A percentile compares a stretch with the other conserved stretches of the same genome.
Evolutionary conservation across 768 basidiomycete species (phyloP).

Genomic region (Boletus patriciae): DNA sequence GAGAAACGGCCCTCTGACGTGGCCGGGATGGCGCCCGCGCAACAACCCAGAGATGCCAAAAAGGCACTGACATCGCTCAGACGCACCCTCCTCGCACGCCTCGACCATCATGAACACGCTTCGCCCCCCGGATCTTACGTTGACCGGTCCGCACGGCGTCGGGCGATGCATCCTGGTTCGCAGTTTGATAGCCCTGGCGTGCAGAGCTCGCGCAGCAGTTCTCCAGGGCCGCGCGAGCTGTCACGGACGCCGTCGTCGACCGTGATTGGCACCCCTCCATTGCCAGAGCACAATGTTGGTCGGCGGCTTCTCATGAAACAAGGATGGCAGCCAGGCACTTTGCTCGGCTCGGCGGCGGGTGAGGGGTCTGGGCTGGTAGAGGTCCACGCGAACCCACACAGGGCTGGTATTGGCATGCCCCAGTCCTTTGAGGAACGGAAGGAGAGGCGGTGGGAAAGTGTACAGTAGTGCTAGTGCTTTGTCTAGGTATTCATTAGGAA

Average conservation of each 20-base stretch:
- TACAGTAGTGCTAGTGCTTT: slow-evolving; percentile 8
- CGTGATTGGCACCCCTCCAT: slow-evolving; percentile 36
- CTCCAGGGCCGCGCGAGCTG: slow-evolving; percentile 19
- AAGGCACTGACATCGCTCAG: slow-evolving; percentile 66
- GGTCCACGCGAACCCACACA: slow-evolving; percentile 40
- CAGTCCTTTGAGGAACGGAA: slow-evolving; percentile 34
- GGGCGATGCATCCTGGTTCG: slow-evolving; percentile 55
- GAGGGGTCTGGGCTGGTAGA: slow-evolving; percentile 44
- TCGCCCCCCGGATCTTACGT: slow-evolving; percentile 41
- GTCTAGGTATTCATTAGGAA: neutral
- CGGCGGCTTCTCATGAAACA: slow-evolving; percentile 68
- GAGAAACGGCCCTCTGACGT: slow-evolving; percentile 25
- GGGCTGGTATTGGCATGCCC: slow-evolving; percentile 58
- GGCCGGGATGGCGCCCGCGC: slow-evolving; percentile 5
- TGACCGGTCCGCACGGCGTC: slow-evolving; percentile 71
- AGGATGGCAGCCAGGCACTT: slow-evolving; percentile 70
- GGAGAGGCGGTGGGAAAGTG: slow-evolving; percentile 42
- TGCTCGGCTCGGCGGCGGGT: slow-evolving; percentile 28
- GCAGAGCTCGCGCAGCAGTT: slow-evolving; percentile 24
- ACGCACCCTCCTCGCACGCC: slow-evolving; percentile 59
- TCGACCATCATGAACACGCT: slow-evolving; percentile 27
- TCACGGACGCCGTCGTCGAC: slow-evolving; percentile 24
- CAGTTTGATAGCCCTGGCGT: slow-evolving; percentile 56
- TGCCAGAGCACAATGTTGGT: slow-evolving; percentile 62
- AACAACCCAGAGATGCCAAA: slow-evolving; percentile 50